phyloP scores from a whole-genome alignment of 805 yeast genomes.

The Lachancea dasiensis region DNA sequence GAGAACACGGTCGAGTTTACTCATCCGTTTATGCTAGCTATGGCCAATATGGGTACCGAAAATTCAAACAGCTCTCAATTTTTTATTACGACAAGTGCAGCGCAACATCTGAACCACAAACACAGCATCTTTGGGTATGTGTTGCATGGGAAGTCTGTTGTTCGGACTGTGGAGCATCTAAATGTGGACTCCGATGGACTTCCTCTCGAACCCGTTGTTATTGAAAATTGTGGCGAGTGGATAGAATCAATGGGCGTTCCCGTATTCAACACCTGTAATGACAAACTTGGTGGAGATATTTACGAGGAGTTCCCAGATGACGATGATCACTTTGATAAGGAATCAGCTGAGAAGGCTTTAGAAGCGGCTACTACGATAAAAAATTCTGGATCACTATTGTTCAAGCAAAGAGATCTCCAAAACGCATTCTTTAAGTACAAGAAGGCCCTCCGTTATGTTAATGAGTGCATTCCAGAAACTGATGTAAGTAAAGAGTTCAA shows the following conservation, averaged over 20 bases:
- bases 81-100: constrained; percentile 61
- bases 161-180: constrained; percentile 56
- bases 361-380: constrained; percentile 52
- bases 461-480: constrained; percentile 65
- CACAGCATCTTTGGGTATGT: constrained; percentile 77
- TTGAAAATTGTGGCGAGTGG: constrained; percentile 63
- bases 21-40: constrained; percentile 48
- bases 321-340: constrained; percentile 51
- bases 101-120: constrained; percentile 69
- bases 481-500: constrained; percentile 52
- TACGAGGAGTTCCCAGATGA: constrained; percentile 79
- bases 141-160: constrained; percentile 58
- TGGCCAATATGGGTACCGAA: constrained; percentile 52
- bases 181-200: constrained; percentile 41
- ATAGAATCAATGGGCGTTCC: constrained; percentile 46
- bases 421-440: constrained; percentile 58
- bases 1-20: constrained; percentile 46
- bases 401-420: constrained; percentile 44
- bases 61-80: constrained; percentile 59
- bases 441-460: constrained; percentile 62
- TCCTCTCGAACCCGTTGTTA: constrained; percentile 39
- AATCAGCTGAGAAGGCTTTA: constrained; percentile 47
- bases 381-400: constrained; percentile 57
- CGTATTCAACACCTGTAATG: constrained; percentile 55
- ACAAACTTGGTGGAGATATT: constrained; percentile 57